Evolutionary conservation across 225 moss, liverwort and hornwort genomes (phyloP).

Genomic region (Pseudisothecium myosuroides): DNA sequence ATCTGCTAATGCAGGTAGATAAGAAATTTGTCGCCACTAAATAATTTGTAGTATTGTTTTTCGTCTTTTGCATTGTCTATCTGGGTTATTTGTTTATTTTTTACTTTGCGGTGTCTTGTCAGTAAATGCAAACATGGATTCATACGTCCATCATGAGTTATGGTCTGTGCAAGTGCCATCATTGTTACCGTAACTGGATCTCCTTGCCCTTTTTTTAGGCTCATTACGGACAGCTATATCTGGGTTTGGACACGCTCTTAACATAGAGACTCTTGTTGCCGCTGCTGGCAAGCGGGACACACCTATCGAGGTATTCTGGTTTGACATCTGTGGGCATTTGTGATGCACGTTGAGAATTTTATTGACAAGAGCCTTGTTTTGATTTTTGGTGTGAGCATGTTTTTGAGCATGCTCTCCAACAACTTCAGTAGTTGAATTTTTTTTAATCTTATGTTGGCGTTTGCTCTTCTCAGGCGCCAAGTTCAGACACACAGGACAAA

Average conservation of each 20-base stretch:
- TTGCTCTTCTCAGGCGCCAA: slow-evolving; percentile 51
- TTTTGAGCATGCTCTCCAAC: neutral
- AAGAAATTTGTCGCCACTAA: neutral
- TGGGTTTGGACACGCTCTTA: slow-evolving; percentile 93
- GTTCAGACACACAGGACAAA: slow-evolving; percentile 75
- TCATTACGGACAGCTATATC: slow-evolving; percentile 34
- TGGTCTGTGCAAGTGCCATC: neutral
- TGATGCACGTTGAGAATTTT: neutral
- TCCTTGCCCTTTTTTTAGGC: neutral
- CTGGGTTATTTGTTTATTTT: neutral
- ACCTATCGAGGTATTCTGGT: slow-evolving; percentile 64
- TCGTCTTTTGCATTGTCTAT: neutral
- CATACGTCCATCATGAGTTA: neutral
- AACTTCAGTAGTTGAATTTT: neutral
- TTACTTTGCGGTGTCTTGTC: neutral
- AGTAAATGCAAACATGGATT: neutral
- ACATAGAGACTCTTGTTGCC: slow-evolving; percentile 91
- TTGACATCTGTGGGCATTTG: neutral
- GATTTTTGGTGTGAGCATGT: neutral
- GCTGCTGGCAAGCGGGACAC: slow-evolving; percentile 88
- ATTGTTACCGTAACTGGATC: neutral
- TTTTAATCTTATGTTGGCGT: neutral
- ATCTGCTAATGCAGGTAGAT: slow-evolving; percentile 22
- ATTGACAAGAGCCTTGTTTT: neutral
- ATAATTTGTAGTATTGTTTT: neutral